Base-by-base conservation (phyloP, 345 rosid species). In the Mercurialis annua region DNA sequence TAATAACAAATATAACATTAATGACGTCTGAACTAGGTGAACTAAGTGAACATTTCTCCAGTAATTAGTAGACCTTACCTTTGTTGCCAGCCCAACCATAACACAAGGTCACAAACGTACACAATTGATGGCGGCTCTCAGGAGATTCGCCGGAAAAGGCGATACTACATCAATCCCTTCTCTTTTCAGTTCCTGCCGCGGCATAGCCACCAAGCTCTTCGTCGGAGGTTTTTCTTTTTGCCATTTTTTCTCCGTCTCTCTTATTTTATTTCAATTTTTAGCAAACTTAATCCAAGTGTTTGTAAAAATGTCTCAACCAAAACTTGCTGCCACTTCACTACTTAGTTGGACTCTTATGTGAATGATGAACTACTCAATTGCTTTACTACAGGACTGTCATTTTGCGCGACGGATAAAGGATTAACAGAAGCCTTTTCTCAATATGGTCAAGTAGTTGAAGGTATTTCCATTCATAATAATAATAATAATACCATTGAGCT, bases 371-470 rank as follows among this genome's bases (percentile, higher is more conserved):
- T 6, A 47, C n/a, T n/a, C n/a, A 24, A 4, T 60, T 26, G 33
- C 24, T 59, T 36, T 44, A 60, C 65, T 31, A 31, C 86, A 93
- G 97, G 96, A 60, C 68, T 90, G 65, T 87, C 98, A 18, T 86
- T 82, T 76, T 76, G 64, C 81, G 87, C 90, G 27, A 79, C 86
- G 0, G 94, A 90, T 73, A 74, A 86, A 15, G 89, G 85, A 62
- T 69, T 90, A 54, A 68, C 83, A 0, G 94, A 90, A 50, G 81
- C 94, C 68, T 93, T 93, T 76, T 88, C 94, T 42, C 82, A 78
- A 50, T 78, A 65, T 56, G 98, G 97, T 69, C 97, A 93, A 81
- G 98, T 93, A 59, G 79, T 93, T 70, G 94, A 93, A 86, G 94
- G 97, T 87, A 38, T 48, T 29, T 71, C 52, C 4, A 50, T 6